Base-by-base conservation (phyloP, 2,329 filamentous ascomycete species). In the Thielaviopsis ethacetica region DNA sequence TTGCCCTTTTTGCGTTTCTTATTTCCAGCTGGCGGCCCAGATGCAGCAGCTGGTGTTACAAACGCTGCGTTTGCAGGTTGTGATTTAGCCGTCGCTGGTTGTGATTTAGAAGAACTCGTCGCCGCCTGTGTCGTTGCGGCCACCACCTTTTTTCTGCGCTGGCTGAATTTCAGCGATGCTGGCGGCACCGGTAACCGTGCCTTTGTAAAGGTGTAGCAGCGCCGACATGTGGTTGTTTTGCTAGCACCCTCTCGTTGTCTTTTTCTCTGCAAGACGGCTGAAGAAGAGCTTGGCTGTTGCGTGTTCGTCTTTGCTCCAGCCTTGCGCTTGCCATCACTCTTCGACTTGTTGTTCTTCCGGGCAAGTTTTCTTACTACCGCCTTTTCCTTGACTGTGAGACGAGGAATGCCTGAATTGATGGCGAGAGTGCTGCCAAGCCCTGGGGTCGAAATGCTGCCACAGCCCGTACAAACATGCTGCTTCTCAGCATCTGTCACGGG, bases 1-100 rank as follows among this genome's bases (percentile, higher is more conserved):
- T 82, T 74, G 62, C 72, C 78, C 70, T 82, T 85, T 34, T 82
- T 79, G 55, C 82, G 75, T 70, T 84, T 84, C 70, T 81, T 84
- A 70, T 79, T 84, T 69, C 71, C 80, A 7, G 79, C 24, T 10
- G 60, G 2, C 1, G 34, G 15, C 17, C 17, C 47, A 30, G 54
- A 19, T 21, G 17, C 17, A 17, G 50, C 9, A 17, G 50, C 9
- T n/a, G 49, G 17, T 17, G 26, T n/a, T n/a, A 15, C 38, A 52
- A 21, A 76, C 66, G 79, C 82, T 38, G 76, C 71, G 1, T 75
- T 72, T 17, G 59, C 49, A 44, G 64, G 53, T 49, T 68, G 68
- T 3, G 62, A 57, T 61, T 64, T 62, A 68, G 65, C 66, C 73
- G 56, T 68, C 59, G 56, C 21, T 65, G 65, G 12, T 61, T 53